Base-by-base conservation (phyloP, 805 yeast species). In the Candida pseudofarinosa region DNA sequence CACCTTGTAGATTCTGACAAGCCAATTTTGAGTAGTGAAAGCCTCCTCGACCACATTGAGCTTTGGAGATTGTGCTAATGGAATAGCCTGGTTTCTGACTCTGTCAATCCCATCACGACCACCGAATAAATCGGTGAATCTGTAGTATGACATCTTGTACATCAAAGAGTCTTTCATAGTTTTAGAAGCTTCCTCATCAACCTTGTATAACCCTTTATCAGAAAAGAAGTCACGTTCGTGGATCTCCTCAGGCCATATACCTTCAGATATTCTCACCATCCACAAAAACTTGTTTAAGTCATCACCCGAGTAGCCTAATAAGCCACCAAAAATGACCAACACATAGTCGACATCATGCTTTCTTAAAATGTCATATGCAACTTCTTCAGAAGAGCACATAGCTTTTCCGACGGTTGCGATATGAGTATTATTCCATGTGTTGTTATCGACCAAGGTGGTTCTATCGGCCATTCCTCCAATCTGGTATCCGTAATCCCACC, bases 401-500 rank as follows among this genome's bases (percentile, higher is more conserved):
- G 98, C 98, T 65, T 89, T 89, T 56, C 99, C 99, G 42, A 93
- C 99, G 13, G 97, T 89, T 52, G 99, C 99, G 66, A 93, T 95
- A 63, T 93, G 99, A 3, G 99, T 93, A 73, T 93, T 93, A 65
- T 93, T 93, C 99, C 99, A 93, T 8, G 99, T 93, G 70, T 93
- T 93, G 77, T 93, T 93, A 66, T 93, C 99, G 33, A 95, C 99
- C 54, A 93, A 75, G 4, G 99, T 93, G 50, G 98, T 91, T 60
- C 99, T 81, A 68, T 93, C 99, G 37, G 99, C 99, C 98, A 93
- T 93, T 49, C 99, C 99, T 55, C 99, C 99, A 58, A 93, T 93
- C 73, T 93, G 99, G 67, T 93, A 93, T 42, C 99, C 99, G 60
- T 95, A 95, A 73, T 95, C 99, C 99, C 99, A 93, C 99, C 99